phyloP scores from a whole-genome alignment of 768 basidiomycete genomes.

The Serendipita indica region DNA sequence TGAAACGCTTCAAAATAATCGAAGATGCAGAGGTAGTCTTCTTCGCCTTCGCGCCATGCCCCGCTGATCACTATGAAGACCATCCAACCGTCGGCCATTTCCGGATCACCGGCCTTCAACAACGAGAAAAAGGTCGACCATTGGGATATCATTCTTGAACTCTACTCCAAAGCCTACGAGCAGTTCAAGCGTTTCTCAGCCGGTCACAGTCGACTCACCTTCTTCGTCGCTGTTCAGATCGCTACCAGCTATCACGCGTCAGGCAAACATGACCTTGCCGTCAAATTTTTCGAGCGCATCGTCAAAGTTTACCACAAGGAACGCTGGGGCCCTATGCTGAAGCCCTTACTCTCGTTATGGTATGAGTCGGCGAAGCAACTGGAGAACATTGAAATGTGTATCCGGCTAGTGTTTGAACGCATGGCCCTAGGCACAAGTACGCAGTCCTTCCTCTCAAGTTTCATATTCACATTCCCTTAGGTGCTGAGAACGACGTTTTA shows the following conservation, averaged over 20 bases:
- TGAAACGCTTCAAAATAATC: slow-evolving; percentile 48
- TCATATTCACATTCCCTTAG: slow-evolving; percentile 2
- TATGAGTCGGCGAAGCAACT: slow-evolving; percentile 68
- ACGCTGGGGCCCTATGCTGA: slow-evolving; percentile 60
- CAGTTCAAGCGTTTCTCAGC: slow-evolving; percentile 66
- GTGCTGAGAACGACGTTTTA: slow-evolving; percentile 18
- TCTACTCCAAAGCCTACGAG: slow-evolving; percentile 91
- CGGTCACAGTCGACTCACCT: slow-evolving; percentile 62
- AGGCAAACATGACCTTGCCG: slow-evolving; percentile 73
- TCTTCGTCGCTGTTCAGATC: slow-evolving; percentile 86
- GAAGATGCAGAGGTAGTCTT: slow-evolving; percentile 40
- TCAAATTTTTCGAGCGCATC: slow-evolving; percentile 91
- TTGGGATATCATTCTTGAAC: slow-evolving; percentile 67
- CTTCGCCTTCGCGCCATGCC: background rate
- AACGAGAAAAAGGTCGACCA: slow-evolving; percentile 95
- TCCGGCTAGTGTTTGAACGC: slow-evolving; percentile 59
- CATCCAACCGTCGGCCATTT: slow-evolving; percentile 24
- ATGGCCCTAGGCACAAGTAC: slow-evolving; percentile 60
- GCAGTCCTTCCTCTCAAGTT: slow-evolving; percentile 15
- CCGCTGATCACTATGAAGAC: slow-evolving; percentile 10
- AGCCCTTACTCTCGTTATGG: slow-evolving; percentile 63
- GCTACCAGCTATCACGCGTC: slow-evolving; percentile 72
- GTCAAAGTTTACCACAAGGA: slow-evolving; percentile 78
- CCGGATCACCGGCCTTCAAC: slow-evolving; percentile 51
- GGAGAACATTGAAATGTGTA: slow-evolving; percentile 60